Evolutionary conservation across 805 yeast species (phyloP).

Genomic region (Priceomyces castillae): DNA sequence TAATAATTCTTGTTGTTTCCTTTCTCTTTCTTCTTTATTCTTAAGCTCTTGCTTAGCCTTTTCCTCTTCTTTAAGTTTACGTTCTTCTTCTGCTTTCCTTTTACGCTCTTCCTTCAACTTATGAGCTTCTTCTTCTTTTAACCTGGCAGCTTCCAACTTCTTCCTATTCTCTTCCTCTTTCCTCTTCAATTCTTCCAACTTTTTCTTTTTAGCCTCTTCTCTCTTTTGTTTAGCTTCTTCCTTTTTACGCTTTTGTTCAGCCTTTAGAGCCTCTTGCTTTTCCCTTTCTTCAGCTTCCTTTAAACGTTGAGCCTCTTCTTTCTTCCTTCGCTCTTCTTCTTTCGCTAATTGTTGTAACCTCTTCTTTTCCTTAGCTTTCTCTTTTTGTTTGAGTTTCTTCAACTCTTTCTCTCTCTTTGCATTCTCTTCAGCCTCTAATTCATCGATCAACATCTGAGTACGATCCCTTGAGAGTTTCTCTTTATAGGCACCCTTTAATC

Average conservation of each 20-base stretch:
- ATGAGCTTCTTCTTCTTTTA: slow-evolving; percentile 28
- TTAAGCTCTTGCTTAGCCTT: slow-evolving; percentile 5
- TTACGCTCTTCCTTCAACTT: slow-evolving; percentile 23
- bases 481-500: slow-evolving; percentile 72
- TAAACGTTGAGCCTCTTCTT: slow-evolving; percentile 50
- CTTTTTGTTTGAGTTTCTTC: slow-evolving; percentile 62
- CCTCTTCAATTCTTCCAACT: slow-evolving; percentile 33
- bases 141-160: slow-evolving; percentile 27
- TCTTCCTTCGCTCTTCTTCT: slow-evolving; percentile 57
- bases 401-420: slow-evolving; percentile 64
- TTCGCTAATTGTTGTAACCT: slow-evolving; percentile 57
- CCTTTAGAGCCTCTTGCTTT: slow-evolving; percentile 33
- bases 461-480: slow-evolving; percentile 79
- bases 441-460: slow-evolving; percentile 58
- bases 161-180: slow-evolving; percentile 33
- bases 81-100: slow-evolving; percentile 23
- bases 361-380: slow-evolving; percentile 70
- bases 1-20: slow-evolving; percentile 16
- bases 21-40: slow-evolving; percentile 16
- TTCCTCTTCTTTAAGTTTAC: slow-evolving; percentile 23
- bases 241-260: slow-evolving; percentile 38
- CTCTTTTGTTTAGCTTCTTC: slow-evolving; percentile 38
- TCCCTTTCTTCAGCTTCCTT: slow-evolving; percentile 30
- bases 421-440: slow-evolving; percentile 66
- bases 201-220: slow-evolving; percentile 50